Evolutionary conservation across 2,329 filamentous ascomycete genomes (phyloP).

Genomic region (Ceratocystis alfenasii): DNA sequence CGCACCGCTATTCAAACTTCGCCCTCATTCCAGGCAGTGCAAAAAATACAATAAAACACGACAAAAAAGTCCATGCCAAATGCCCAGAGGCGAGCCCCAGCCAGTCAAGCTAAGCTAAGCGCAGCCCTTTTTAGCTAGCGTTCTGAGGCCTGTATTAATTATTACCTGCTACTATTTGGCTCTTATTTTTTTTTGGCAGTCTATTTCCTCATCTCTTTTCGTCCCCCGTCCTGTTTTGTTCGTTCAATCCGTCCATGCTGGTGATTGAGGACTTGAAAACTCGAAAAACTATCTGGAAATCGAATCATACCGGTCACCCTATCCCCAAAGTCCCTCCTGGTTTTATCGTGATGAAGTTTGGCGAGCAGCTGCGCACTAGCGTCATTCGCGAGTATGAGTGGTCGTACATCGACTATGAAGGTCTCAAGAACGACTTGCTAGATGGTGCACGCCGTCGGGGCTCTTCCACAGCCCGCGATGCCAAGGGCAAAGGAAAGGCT

Average conservation of each 20-base stretch:
- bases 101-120: slow-evolving; percentile 6
- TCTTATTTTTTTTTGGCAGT: slow-evolving; percentile 1
- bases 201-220: slow-evolving; percentile 4
- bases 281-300: slow-evolving; percentile 34
- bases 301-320: slow-evolving; percentile 27
- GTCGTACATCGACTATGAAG: slow-evolving; percentile 98
- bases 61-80: slow-evolving; percentile 14
- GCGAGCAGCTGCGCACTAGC: slow-evolving; percentile 89
- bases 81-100: slow-evolving; percentile 11
- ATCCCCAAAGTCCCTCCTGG: slow-evolving; percentile 36
- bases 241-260: slow-evolving; percentile 33
- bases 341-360: slow-evolving; percentile 66
- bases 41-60: background rate
- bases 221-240: slow-evolving; percentile 5
- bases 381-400: slow-evolving; percentile 95
- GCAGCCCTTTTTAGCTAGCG: slow-evolving; percentile 10
- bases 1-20: background rate
- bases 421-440: slow-evolving; percentile 77
- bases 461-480: slow-evolving; percentile 25
- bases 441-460: slow-evolving; percentile 39
- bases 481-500: slow-evolving; percentile 26
- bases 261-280: slow-evolving; percentile 42
- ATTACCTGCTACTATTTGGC: slow-evolving; percentile 1
- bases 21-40: slow-evolving; percentile 5
- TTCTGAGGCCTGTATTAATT: slow-evolving; percentile 13